Conservation (phyloP, 768 basidiomycete genomes). For the Russula griseocarnosa region DNA sequence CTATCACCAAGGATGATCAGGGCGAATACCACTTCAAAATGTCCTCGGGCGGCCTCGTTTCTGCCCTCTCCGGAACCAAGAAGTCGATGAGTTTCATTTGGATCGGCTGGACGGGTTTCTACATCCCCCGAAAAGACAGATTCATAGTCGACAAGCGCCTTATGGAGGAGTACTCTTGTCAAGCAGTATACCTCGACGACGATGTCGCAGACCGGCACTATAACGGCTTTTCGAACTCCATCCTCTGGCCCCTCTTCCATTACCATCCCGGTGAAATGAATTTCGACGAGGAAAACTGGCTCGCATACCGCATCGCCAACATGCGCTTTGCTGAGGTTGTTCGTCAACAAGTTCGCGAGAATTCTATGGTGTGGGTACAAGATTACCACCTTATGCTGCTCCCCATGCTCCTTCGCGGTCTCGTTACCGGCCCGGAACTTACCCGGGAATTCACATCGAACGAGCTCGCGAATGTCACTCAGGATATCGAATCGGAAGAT, state of each 20-base stretch:
- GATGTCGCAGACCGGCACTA: slow-evolving; percentile 98
- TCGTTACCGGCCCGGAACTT: slow-evolving; percentile 67
- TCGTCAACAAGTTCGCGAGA: slow-evolving; percentile 68
- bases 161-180: slow-evolving; percentile 92
- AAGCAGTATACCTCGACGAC: slow-evolving; percentile 96
- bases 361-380: slow-evolving; percentile 98
- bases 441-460: slow-evolving; percentile 54
- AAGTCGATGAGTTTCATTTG: slow-evolving; percentile 97
- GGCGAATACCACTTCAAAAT: slow-evolving; percentile 99
- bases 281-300: slow-evolving; percentile 98
- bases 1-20: slow-evolving; percentile 86
- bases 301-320: slow-evolving; percentile 95
- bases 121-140: slow-evolving; percentile 92
- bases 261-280: slow-evolving; percentile 99
- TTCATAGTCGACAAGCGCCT: slow-evolving; percentile 86
- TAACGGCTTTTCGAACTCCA: slow-evolving; percentile 98
- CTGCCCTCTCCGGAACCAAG: slow-evolving; percentile 95
- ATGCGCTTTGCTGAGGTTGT: slow-evolving; percentile 91
- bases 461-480: slow-evolving; percentile 66
- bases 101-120: slow-evolving; percentile 95
- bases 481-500: slow-evolving; percentile 60
- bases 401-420: slow-evolving; percentile 87
- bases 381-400: slow-evolving; percentile 98
- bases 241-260: slow-evolving; percentile 99
- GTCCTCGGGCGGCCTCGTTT: slow-evolving; percentile 97